Evolutionary conservation across 2,329 filamentous ascomycete species (phyloP).

Genomic region (Venturia effusa): DNA sequence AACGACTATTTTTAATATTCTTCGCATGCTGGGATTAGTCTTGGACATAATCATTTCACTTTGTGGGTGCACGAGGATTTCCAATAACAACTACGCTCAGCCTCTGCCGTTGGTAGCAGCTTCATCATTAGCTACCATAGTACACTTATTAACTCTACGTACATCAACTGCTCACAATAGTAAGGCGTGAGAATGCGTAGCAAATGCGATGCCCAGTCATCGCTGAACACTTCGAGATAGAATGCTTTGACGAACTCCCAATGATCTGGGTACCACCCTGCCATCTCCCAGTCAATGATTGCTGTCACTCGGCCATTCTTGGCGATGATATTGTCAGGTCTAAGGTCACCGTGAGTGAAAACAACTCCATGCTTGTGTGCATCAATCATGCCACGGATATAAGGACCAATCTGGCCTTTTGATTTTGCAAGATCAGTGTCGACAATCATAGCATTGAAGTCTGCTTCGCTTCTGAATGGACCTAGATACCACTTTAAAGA

Average conservation of each 20-base stretch:
- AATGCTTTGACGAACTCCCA: slow-evolving; percentile 16
- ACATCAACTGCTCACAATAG: slow-evolving; percentile 15
- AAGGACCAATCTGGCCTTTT: slow-evolving; percentile 15
- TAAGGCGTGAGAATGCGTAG: slow-evolving; percentile 16
- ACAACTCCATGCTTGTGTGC: neutral
- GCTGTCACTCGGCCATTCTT: neutral
- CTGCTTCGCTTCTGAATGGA: slow-evolving; percentile 15
- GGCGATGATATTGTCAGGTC: slow-evolving; percentile 1
- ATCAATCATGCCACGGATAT: slow-evolving; percentile 13
- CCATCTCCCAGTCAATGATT: slow-evolving; percentile 8
- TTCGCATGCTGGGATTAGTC: too few relatives aligned
- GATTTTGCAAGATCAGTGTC: slow-evolving; percentile 15
- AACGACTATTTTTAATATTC: neutral
- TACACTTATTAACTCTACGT: neutral
- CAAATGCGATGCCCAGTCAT: slow-evolving; percentile 14
- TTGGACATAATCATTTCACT: too few relatives aligned
- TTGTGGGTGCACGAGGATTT: too few relatives aligned
- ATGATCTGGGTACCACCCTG: slow-evolving; percentile 11
- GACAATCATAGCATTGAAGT: slow-evolving; percentile 15
- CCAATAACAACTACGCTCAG: too few relatives aligned
- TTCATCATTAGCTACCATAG: neutral
- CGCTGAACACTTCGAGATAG: slow-evolving; percentile 16
- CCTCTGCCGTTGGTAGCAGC: too few relatives aligned
- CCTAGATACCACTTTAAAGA: slow-evolving; percentile 15
- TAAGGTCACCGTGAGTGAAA: slow-evolving; percentile 6